Evolutionary conservation across 2,329 filamentous ascomycete species (phyloP).

Genomic region (Pseudogymnoascus destructans): DNA sequence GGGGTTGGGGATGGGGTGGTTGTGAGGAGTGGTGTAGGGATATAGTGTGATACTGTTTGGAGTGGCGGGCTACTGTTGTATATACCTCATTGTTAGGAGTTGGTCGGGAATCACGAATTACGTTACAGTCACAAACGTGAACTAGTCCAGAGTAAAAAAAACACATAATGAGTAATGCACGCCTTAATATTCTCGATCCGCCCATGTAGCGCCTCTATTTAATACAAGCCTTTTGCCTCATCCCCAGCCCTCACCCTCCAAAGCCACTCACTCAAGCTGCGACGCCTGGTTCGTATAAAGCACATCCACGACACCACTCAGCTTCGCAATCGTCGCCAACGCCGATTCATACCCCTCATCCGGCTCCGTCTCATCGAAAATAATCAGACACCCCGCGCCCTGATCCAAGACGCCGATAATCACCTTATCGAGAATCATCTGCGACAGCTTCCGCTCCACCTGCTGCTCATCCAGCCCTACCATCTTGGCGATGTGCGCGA

Average conservation of each 20-base stretch:
- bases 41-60: not conserved
- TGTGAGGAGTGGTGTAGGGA: not conserved
- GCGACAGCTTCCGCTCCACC: slow-evolving; percentile 93
- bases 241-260: not conserved
- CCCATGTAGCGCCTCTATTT: slow-evolving; percentile 8
- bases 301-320: slow-evolving; percentile 94
- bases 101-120: slow-evolving; percentile 4
- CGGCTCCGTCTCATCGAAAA: slow-evolving; percentile 87
- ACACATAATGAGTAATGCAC: not conserved
- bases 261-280: slow-evolving; percentile 59
- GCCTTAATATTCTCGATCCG: slow-evolving; percentile 5
- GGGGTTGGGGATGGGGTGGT: slow-evolving; percentile 6
- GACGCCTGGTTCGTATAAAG: slow-evolving; percentile 97
- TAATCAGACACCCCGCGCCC: slow-evolving; percentile 91
- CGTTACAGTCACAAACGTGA: not conserved
- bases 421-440: slow-evolving; percentile 99
- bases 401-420: slow-evolving; percentile 96
- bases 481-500: slow-evolving; percentile 94
- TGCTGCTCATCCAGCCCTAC: slow-evolving; percentile 91
- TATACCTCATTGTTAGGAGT: slow-evolving; percentile 5
- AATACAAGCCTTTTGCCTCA: slow-evolving; percentile 3
- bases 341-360: slow-evolving; percentile 93
- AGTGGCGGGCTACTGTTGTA: not conserved
- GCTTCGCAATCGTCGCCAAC: slow-evolving; percentile 86
- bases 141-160: too few relatives aligned